Conservation (phyloP, 371 early-diverging fungal genomes). For the Choanephora cucurbitarum region DNA sequence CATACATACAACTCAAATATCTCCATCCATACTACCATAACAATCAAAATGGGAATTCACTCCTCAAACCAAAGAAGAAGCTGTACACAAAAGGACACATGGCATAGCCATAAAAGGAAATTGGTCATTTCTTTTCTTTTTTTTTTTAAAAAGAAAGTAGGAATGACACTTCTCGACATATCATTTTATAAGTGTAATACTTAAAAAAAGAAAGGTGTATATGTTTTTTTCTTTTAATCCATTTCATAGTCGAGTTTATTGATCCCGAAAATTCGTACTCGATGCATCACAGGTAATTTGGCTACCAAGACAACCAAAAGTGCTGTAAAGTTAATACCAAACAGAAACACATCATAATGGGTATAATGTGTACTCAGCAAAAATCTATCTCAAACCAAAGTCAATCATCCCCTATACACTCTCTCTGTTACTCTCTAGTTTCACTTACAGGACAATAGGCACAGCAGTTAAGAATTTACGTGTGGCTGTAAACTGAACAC, state of each 20-base stretch:
- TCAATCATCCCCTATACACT: too few species aligned
- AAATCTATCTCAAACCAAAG: constrained; percentile 69
- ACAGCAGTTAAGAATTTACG: constrained; percentile 93
- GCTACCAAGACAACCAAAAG: constrained; percentile 85
- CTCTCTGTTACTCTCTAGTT: constrained; percentile 5
- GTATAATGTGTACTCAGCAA: constrained; percentile 94
- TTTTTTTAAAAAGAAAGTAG: too few species aligned
- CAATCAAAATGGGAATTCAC: too few species aligned
- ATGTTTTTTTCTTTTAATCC: constrained; percentile 18
- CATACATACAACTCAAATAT: too few species aligned
- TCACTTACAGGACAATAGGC: constrained; percentile 88
- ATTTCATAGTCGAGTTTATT: constrained; percentile 66
- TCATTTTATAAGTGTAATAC: too few species aligned
- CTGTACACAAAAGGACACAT: neutral
- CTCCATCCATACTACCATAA: too few species aligned
- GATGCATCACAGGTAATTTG: constrained; percentile 94
- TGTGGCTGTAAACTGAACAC: constrained; percentile 95
- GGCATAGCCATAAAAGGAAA: neutral
- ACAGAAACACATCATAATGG: constrained; percentile 86
- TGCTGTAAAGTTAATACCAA: constrained; percentile 83
- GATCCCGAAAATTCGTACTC: constrained; percentile 94
- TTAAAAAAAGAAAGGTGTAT: neutral
- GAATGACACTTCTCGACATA: too few species aligned
- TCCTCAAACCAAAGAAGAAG: too few species aligned
- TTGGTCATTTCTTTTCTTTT: neutral